Percentiles rank a stretch among this genome's conserved stretches.
Evolutionary conservation across 2,329 filamentous ascomycete species (phyloP).

Genomic region (Ophiostoma montium): DNA sequence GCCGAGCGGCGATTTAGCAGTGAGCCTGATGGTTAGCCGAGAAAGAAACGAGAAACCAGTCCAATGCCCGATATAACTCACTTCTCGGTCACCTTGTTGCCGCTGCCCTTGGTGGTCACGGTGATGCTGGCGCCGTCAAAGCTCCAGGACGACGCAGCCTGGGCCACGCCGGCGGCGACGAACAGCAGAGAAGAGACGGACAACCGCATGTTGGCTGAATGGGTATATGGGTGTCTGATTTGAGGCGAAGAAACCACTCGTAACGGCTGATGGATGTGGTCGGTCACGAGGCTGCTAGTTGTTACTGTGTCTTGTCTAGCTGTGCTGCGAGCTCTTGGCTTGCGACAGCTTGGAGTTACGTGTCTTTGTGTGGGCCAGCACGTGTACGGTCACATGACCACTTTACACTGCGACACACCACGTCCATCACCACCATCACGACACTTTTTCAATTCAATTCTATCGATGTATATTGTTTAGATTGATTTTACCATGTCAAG

Average conservation of each 20-base stretch:
- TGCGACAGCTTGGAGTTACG: constrained; percentile 10
- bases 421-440: too few species aligned
- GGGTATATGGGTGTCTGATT: not conserved
- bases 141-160: constrained; percentile 49
- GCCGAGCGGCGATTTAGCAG: constrained; percentile 42
- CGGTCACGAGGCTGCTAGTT: too few species aligned
- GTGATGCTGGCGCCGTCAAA: constrained; percentile 61
- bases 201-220: constrained; percentile 25
- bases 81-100: constrained; percentile 46
- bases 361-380: constrained; percentile 9
- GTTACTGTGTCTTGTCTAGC: not conserved
- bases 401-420: too few species aligned
- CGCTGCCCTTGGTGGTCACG: constrained; percentile 49
- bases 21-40: constrained; percentile 33
- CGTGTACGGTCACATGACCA: constrained; percentile 4
- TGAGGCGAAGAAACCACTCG: not conserved
- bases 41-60: not conserved
- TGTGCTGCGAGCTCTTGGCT: constrained; percentile 2
- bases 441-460: not conserved
- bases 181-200: constrained; percentile 28
- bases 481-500: too few species aligned
- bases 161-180: constrained; percentile 34
- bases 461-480: too few species aligned
- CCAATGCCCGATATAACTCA: constrained; percentile 20
- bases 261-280: not conserved